phyloP scores from a whole-genome alignment of 2,329 filamentous ascomycete species.

The Chaetothyriales sp. region DNA sequence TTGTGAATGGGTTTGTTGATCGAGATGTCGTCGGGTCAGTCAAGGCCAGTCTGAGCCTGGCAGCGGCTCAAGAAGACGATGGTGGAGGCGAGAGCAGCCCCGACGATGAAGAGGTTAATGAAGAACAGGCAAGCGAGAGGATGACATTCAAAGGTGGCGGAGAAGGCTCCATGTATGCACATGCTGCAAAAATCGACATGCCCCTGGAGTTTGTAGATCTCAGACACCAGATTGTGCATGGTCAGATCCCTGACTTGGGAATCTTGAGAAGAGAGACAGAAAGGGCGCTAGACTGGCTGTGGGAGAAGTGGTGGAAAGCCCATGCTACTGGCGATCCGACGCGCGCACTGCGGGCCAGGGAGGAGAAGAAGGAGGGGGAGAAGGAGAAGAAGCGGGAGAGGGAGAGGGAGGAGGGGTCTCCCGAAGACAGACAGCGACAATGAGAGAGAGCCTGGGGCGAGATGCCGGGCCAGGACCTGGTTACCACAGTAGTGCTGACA shows the following conservation, averaged over 20 bases:
- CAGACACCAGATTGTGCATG: constrained; percentile 69
- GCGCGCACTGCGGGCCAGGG: constrained; percentile 8
- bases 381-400: background rate
- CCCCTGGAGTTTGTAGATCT: constrained; percentile 60
- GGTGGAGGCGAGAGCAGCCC: background rate
- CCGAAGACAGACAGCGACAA: background rate
- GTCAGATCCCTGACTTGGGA: constrained; percentile 57
- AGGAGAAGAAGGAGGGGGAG: constrained; percentile 5
- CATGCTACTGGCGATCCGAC: constrained; percentile 12
- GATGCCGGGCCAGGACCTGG: background rate
- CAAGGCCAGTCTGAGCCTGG: constrained; percentile 8
- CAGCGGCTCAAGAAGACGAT: background rate
- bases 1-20: constrained; percentile 20
- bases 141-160: constrained; percentile 4
- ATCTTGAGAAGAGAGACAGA: constrained; percentile 52
- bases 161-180: constrained; percentile 18
- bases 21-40: constrained; percentile 14
- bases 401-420: background rate
- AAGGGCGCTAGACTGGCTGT: constrained; percentile 62
- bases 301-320: constrained; percentile 34
- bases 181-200: constrained; percentile 15
- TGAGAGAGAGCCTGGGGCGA: background rate
- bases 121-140: background rate
- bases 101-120: constrained; percentile 3
- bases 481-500: background rate